Base-by-base conservation (phyloP, 495 filamentous ascomycete genomes). In the Penicillium riverlandense region DNA sequence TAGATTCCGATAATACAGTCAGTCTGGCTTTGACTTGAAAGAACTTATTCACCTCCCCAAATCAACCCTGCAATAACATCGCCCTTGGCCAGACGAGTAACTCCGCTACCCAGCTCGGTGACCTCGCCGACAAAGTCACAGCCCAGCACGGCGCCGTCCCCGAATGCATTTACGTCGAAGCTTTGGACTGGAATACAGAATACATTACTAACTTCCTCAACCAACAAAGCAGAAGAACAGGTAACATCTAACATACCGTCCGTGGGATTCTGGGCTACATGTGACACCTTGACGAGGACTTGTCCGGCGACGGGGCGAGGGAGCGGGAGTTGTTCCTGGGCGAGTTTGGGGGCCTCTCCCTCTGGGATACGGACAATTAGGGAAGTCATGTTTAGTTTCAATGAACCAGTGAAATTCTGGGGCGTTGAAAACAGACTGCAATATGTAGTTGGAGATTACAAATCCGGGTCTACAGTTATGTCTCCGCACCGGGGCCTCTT, bases 121-220 rank as follows among this genome's bases (percentile, higher is more conserved):
- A 83, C 61, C 5, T 67, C 62, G 31, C 79, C 79, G 2, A 75
- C 65, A 15, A 76, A 63, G 46, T 83, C 79, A 44, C 55, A 59
- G 22, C 78, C 78, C 2, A 80, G 55, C 16, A 76, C 58, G 10
- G 50, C 54, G 2, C 54, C 60, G n/a, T 62, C 49, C 6, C 52
- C 62, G 41, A 62, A 65, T 8, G 47, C 49, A 41, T 59, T 58
- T 1, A 3, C 3, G 32, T 63, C 60, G 34, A 66, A 52, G 3
- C 47, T 37, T 49, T 59, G 40, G 6, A 61, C 61, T 61, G 22
- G 22, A 22, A 22, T 22, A 22, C 22, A 22, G 4, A 22, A 0
- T 22, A 22, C 22, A 22, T 22, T 6, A 22, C 3, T 22, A 22
- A 4, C 22, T 9, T 34, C 11, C 34, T 9, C 6, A 15, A 30